Base-by-base conservation (phyloP, 805 yeast species). In the Candida quercuum region DNA sequence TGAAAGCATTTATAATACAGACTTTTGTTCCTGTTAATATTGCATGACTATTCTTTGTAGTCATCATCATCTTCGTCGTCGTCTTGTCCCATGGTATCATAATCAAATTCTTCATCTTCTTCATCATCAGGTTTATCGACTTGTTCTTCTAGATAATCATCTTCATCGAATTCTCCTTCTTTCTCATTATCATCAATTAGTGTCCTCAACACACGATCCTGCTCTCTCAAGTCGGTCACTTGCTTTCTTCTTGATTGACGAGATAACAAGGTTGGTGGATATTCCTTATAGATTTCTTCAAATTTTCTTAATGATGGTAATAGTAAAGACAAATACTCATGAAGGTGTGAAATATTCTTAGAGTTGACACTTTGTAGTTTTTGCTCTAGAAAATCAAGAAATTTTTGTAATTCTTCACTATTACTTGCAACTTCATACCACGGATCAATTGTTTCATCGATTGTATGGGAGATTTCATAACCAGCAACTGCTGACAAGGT, bases 401-500 rank as follows among this genome's bases (percentile, higher is more conserved):
- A 54, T 1, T 16, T 20, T 9, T 27, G 13, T 19, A 54, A 41
- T 13, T 48, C 49, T 3, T 25, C 35, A 7, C 31, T 18, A 20
- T 43, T 42, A 1, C 39, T 28, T 3, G 56, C 54, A 32, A 54
- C 30, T 32, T 54, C 59, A 42, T 50, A 54, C 59, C 58, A 54
- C 28, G 51, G 51, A 28, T 50, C 54, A 4, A 36, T 14, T 6
- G 35, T 18, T 3, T 38, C 38, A n/a, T 19, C 24, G 0, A 17
- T 12, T 15, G 22, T 15, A 6, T 22, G 23, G 2, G n/a, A 9
- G 3, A 32, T 19, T 8, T 38, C 42, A n/a, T 12, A 18, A 4
- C 28, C 32, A 6, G 28, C 15, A 3, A 34, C 12, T 10, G 42
- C 28, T 10, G 33, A 15, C 6, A 49, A 29, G 40, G 45, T 45